A percentile compares a stretch with the other conserved stretches of the same genome.
phyloP scores from a whole-genome alignment of 768 basidiomycete species.

The Stropharia rugosoannulata region DNA sequence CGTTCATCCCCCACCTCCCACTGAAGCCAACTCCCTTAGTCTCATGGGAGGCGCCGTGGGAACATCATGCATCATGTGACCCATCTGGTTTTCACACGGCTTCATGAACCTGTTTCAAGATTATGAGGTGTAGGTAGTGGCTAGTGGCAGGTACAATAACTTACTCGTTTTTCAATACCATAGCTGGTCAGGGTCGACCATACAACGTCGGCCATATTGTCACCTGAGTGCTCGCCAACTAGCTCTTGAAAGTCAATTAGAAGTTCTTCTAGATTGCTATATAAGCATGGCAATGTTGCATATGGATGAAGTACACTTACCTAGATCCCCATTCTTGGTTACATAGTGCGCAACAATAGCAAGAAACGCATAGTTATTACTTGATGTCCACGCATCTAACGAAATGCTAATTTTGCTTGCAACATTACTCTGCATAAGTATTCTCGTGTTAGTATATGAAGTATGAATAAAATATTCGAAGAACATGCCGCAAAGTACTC shows the following conservation, averaged over 20 bases:
- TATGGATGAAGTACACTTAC: constrained; percentile 8
- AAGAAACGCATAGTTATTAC: constrained; percentile 27
- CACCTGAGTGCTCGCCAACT: constrained; percentile 29
- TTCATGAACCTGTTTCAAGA: constrained; percentile 19
- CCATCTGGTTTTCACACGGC: too few species aligned
- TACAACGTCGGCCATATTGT: constrained; percentile 32
- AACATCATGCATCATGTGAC: too few species aligned
- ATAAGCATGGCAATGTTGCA: neutral
- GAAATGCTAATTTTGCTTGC: constrained; percentile 19
- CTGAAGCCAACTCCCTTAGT: too few species aligned
- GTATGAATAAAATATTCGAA: neutral
- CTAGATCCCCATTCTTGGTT: constrained; percentile 19
- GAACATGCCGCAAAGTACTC: constrained; percentile 17
- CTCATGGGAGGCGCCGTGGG: too few species aligned
- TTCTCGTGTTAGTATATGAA: neutral
- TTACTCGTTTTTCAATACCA: constrained; percentile 19
- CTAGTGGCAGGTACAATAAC: constrained; percentile 3
- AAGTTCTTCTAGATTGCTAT: constrained; percentile 24
- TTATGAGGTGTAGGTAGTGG: neutral
- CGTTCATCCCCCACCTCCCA: too few species aligned
- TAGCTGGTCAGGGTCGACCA: constrained; percentile 26
- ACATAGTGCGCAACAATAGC: constrained; percentile 28
- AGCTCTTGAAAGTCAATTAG: constrained; percentile 36
- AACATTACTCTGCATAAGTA: neutral
- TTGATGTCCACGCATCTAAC: constrained; percentile 31